These are phyloP conservation scores for Blastobotrys persicus DNA, from an alignment of 1,139 yeast species.

Conservation along the genomic window DNA sequence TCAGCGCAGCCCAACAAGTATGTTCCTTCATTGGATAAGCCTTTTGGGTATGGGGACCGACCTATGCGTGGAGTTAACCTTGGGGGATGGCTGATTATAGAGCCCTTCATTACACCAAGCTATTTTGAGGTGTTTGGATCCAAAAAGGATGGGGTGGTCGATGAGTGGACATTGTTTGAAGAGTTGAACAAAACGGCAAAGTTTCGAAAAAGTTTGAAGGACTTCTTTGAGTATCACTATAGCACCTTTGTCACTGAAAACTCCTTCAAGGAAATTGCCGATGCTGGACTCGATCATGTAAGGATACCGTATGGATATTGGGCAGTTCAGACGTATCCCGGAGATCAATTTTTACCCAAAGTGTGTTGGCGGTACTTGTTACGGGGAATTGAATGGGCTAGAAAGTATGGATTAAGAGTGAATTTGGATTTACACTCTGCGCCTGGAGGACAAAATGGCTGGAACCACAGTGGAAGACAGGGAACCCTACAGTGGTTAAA, in stretches of 20 bases:
- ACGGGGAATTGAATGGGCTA: slow-evolving; percentile 72
- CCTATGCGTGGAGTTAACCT: slow-evolving; percentile 75
- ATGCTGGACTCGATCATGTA: slow-evolving; percentile 76
- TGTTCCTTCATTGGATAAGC: slow-evolving; percentile 32
- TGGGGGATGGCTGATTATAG: slow-evolving; percentile 91
- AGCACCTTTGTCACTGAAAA: slow-evolving; percentile 65
- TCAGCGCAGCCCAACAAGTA: slow-evolving; percentile 28
- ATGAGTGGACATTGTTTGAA: slow-evolving; percentile 44
- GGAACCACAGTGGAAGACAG: slow-evolving; percentile 83
- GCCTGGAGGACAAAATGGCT: slow-evolving; percentile 92
- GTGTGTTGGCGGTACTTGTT: slow-evolving; percentile 75
- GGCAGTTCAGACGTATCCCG: slow-evolving; percentile 64
- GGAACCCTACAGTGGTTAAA: slow-evolving; percentile 62
- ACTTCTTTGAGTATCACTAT: slow-evolving; percentile 63
- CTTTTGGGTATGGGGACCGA: slow-evolving; percentile 47
- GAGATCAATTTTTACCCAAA: slow-evolving; percentile 71
- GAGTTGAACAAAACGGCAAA: slow-evolving; percentile 37
- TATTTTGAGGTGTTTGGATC: slow-evolving; percentile 52
- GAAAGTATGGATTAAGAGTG: slow-evolving; percentile 60
- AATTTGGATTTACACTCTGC: slow-evolving; percentile 90
- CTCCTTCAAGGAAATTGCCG: slow-evolving; percentile 61
- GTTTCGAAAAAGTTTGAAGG: slow-evolving; percentile 47
- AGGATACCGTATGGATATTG: slow-evolving; percentile 91
- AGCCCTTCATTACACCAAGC: slow-evolving; percentile 81
- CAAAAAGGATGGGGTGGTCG: slow-evolving; percentile 30